Evolutionary conservation across 1,284 basidiomycete genomes (phyloP).

Genomic region (Agaricales sp.): DNA sequence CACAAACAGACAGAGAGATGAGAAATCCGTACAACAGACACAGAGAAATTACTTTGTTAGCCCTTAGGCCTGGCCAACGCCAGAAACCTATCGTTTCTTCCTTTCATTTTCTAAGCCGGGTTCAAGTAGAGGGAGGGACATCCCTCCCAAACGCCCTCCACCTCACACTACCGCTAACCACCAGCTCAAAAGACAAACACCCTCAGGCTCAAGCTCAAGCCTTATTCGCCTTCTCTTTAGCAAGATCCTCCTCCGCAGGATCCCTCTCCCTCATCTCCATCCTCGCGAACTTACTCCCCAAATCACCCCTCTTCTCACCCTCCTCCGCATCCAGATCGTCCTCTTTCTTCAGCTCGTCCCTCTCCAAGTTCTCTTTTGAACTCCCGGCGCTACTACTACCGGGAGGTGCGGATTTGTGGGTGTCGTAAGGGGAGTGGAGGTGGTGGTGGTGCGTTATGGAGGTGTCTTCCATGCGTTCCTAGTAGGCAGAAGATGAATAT

Average conservation of each 20-base stretch:
- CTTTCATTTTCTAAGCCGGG: too few relatives aligned
- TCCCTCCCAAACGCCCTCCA: not conserved
- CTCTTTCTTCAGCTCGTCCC: not conserved
- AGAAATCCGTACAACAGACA: too few relatives aligned
- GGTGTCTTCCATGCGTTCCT: constrained; percentile 25
- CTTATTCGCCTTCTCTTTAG: not conserved
- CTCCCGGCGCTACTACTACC: not conserved
- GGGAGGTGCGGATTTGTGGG: not conserved
- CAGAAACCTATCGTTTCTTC: too few relatives aligned
- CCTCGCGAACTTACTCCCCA: not conserved
- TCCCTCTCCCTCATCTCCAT: not conserved
- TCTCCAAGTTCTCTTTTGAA: too few relatives aligned
- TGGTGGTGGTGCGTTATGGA: constrained; percentile 41
- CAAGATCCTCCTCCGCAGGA: not conserved
- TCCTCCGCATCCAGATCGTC: not conserved
- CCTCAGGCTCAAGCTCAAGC: not conserved
- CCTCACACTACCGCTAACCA: not conserved
- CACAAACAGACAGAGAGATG: too few relatives aligned
- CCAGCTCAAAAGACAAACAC: not conserved
- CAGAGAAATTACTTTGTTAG: too few relatives aligned
- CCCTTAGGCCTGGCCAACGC: too few relatives aligned
- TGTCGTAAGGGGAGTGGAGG: not conserved
- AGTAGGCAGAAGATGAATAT: not conserved
- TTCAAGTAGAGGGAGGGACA: too few relatives aligned
- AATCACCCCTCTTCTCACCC: not conserved